Evolutionary conservation across 768 basidiomycete species (phyloP).

Genomic region (Coprinopsis marcescibilis): DNA sequence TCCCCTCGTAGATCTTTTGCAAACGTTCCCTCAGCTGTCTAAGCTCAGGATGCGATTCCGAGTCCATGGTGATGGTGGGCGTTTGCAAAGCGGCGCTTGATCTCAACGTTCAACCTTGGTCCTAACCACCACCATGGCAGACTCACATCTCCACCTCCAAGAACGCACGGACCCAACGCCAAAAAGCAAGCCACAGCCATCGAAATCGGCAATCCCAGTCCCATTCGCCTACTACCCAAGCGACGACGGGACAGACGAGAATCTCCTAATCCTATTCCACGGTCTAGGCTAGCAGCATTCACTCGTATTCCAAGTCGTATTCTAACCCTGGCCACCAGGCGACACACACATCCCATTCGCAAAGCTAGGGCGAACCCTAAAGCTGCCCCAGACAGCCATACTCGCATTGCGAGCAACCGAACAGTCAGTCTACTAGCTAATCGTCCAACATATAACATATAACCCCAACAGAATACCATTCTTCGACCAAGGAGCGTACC

Average conservation of each 20-base stretch:
- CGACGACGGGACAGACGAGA: slow-evolving; percentile 81
- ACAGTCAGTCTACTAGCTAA: too few relatives aligned
- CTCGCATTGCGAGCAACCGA: slow-evolving; percentile 78
- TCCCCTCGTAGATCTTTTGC: slow-evolving; percentile 28
- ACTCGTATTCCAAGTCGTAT: too few relatives aligned
- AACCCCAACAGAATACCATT: slow-evolving; percentile 56
- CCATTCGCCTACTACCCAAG: slow-evolving; percentile 68
- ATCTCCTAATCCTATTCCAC: slow-evolving; percentile 78
- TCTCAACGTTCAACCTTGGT: background rate
- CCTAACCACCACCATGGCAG: background rate
- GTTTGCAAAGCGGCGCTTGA: background rate
- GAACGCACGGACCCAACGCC: slow-evolving; percentile 2
- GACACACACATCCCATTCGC: slow-evolving; percentile 78
- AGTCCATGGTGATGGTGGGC: slow-evolving; percentile 1
- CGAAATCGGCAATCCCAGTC: slow-evolving; percentile 31
- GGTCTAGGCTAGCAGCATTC: slow-evolving; percentile 82
- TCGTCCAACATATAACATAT: too few relatives aligned
- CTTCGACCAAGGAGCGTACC: slow-evolving; percentile 71
- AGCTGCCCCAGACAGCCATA: slow-evolving; percentile 85
- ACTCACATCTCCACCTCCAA: slow-evolving; percentile 5
- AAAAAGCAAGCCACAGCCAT: slow-evolving; percentile 3
- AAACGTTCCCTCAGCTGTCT: slow-evolving; percentile 23
- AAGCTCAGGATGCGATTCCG: slow-evolving; percentile 26
- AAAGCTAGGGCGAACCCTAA: slow-evolving; percentile 64
- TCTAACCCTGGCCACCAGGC: slow-evolving; percentile 37